A percentile compares a stretch with the other conserved stretches of the same genome.
These are phyloP conservation scores for Aspergillus sparsus DNA, from an alignment of 495 filamentous ascomycete genomes.

Conservation along the genomic window DNA sequence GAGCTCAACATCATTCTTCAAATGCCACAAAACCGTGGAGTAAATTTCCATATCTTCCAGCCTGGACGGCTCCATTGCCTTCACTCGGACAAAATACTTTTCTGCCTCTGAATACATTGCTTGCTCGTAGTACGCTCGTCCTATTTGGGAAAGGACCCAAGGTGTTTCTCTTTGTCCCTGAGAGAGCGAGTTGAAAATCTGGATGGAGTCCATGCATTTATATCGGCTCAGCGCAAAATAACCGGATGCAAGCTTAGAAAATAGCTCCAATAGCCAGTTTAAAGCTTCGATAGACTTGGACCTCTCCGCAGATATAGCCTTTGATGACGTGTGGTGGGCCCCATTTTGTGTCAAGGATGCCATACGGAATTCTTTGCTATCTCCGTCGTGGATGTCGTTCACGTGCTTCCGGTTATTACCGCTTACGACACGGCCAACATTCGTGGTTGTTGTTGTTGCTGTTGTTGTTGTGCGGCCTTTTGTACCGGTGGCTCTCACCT, in stretches of 20 bases:
- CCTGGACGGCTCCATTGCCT: constrained; percentile 71
- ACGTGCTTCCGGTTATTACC: constrained; percentile 64
- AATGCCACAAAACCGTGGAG: constrained; percentile 94
- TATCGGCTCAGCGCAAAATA: constrained; percentile 77
- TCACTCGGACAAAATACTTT: constrained; percentile 75
- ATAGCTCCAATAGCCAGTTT: constrained; percentile 75
- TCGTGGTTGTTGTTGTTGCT: constrained; percentile 55
- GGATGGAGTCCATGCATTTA: constrained; percentile 72
- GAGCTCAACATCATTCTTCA: constrained; percentile 87
- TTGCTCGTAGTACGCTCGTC: constrained; percentile 85
- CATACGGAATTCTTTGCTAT: constrained; percentile 55
- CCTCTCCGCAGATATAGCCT: constrained; percentile 34
- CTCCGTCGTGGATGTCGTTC: constrained; percentile 66
- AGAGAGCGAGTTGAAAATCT: constrained; percentile 67
- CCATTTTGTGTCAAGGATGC: constrained; percentile 25
- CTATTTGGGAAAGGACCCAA: constrained; percentile 91
- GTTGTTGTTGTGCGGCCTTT: constrained; percentile 56
- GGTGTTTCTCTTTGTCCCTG: constrained; percentile 83
- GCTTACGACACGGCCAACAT: constrained; percentile 80
- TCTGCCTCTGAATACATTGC: constrained; percentile 82
- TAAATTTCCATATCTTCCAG: constrained; percentile 96
- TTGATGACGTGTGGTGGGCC: constrained; percentile 31
- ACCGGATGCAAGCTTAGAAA: constrained; percentile 78
- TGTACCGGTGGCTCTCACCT: constrained; percentile 65
- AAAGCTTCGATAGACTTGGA: constrained; percentile 74